Conservation (phyloP, 495 filamentous ascomycete genomes). For the Neurospora cerealis region DNA sequence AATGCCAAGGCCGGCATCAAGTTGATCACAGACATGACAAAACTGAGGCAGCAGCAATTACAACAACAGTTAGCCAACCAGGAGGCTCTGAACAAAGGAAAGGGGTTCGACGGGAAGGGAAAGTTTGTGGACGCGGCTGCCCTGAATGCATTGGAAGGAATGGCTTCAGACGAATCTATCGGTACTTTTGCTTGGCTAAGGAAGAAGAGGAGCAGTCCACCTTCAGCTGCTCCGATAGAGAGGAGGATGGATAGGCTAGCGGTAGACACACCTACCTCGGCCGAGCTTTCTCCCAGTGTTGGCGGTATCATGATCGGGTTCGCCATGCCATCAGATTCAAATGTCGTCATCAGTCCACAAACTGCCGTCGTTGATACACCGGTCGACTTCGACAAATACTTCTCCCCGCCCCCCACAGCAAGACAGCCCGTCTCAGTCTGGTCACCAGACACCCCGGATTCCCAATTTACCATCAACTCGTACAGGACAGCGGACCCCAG, state of each 20-base stretch:
- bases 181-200: conserved; percentile 36
- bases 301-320: conserved; percentile 74
- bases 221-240: conserved; percentile 7
- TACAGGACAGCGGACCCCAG: not conserved
- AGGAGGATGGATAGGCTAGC: conserved; percentile 19
- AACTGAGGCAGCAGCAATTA: conserved; percentile 22
- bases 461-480: not conserved
- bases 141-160: conserved; percentile 39
- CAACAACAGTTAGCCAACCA: conserved; percentile 14
- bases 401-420: conserved; percentile 20
- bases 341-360: conserved; percentile 42
- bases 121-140: conserved; percentile 42
- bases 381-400: conserved; percentile 22
- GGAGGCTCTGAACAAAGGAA: conserved; percentile 1
- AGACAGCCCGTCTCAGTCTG: conserved; percentile 55
- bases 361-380: conserved; percentile 36
- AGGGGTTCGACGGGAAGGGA: not conserved
- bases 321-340: conserved; percentile 51
- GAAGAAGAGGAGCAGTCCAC: conserved; percentile 16
- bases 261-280: conserved; percentile 9
- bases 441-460: conserved; percentile 40
- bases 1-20: conserved; percentile 54
- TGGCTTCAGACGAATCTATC: conserved; percentile 27
- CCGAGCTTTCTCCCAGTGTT: conserved; percentile 66
- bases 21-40: conserved; percentile 50